phyloP scores from a whole-genome alignment of 345 rosid species.

The Mallotus nudiflorus region DNA sequence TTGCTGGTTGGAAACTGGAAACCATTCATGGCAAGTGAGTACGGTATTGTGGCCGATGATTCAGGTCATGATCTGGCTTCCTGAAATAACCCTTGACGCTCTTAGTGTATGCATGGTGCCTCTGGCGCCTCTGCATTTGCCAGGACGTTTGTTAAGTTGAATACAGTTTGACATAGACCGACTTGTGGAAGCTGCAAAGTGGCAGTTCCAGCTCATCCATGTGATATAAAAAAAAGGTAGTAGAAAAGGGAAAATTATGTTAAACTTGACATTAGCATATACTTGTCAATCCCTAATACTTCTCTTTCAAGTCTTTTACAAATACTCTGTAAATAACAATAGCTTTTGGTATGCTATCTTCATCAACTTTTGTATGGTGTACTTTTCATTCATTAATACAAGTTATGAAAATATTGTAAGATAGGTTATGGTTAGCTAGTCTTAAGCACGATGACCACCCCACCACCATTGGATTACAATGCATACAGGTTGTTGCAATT shows the following conservation, averaged over 20 bases:
- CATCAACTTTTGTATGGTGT: background rate
- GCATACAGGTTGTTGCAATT: no score
- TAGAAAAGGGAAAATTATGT: background rate
- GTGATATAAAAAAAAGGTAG: background rate
- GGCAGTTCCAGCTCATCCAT: background rate
- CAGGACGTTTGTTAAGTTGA: background rate
- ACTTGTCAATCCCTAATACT: background rate
- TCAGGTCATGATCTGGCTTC: no score
- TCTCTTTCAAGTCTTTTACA: background rate
- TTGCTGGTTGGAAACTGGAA: no score
- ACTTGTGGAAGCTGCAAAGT: slow-evolving; percentile 11
- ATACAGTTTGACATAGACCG: background rate
- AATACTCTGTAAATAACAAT: background rate
- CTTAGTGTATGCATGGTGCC: no score
- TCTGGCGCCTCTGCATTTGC: no score
- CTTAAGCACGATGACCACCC: background rate
- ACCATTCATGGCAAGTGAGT: no score
- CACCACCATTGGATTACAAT: background rate
- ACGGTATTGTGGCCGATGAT: background rate
- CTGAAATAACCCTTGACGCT: no score
- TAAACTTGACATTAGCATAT: background rate
- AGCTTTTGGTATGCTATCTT: background rate
- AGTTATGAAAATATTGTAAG: background rate
- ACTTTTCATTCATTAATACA: background rate
- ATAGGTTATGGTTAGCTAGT: slow-evolving; percentile 1